Conservation (phyloP, 306 rosid genomes). For the Cercis canadensis region DNA sequence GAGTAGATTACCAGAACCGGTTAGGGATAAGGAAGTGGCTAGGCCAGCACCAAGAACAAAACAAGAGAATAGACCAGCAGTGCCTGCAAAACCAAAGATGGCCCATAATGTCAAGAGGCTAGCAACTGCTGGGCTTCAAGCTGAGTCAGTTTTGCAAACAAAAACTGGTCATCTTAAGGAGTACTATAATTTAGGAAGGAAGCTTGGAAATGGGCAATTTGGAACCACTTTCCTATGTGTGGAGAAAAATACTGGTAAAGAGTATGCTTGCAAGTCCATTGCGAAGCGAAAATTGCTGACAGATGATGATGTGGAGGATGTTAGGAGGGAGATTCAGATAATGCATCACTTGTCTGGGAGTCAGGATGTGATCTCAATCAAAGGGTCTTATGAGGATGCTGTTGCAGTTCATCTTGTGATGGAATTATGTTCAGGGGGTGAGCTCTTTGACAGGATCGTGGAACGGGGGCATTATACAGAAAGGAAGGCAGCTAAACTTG, state of each 20-base stretch:
- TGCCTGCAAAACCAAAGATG: conserved; percentile 35
- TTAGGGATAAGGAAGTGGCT: conserved; percentile 15
- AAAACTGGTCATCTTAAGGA: conserved; percentile 67
- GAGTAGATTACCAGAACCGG: neutral
- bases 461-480: conserved; percentile 72
- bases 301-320: conserved; percentile 70
- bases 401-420: conserved; percentile 75
- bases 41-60: neutral
- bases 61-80: conserved; percentile 23
- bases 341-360: conserved; percentile 81
- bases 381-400: conserved; percentile 77
- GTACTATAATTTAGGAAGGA: conserved; percentile 55
- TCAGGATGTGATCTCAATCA: conserved; percentile 56
- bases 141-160: conserved; percentile 65
- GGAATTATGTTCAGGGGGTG: conserved; percentile 91
- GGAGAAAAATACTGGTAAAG: conserved; percentile 65
- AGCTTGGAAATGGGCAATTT: conserved; percentile 77
- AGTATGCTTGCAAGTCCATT: conserved; percentile 82
- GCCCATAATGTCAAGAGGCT: conserved; percentile 43
- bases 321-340: conserved; percentile 84
- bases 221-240: conserved; percentile 69
- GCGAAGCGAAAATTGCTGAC: conserved; percentile 61
- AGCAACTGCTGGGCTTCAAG: conserved; percentile 65
- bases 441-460: conserved; percentile 76
- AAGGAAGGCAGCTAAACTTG: conserved; percentile 74